Percentiles rank a stretch among this genome's conserved stretches.
phyloP scores from a whole-genome alignment of 176 grass and related monocot species.

The Alopecurus myosuroides region DNA sequence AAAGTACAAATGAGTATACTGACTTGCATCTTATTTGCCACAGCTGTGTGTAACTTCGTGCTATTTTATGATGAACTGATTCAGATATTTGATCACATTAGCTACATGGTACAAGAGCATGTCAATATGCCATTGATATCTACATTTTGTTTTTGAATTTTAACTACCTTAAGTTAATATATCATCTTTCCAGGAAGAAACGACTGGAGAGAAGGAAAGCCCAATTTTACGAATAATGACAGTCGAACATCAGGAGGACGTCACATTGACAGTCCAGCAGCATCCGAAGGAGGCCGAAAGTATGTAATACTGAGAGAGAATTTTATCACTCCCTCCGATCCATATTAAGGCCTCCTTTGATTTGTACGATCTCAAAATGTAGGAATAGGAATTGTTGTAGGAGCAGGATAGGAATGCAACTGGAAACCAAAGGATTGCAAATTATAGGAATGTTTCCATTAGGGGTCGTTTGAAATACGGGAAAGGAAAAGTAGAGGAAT shows the following conservation, averaged over 20 bases:
- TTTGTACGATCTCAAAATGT: too few species aligned
- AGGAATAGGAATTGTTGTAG: too few species aligned
- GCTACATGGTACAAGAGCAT: slow-evolving; percentile 3
- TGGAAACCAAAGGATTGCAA: too few species aligned
- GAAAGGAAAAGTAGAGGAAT: too few species aligned
- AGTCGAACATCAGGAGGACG: slow-evolving; percentile 16
- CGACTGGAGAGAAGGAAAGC: slow-evolving; percentile 40
- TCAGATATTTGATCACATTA: background rate
- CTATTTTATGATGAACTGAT: background rate
- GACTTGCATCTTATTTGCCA: background rate
- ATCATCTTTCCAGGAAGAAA: slow-evolving; percentile 38
- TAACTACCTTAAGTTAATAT: background rate
- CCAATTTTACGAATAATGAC: slow-evolving; percentile 8
- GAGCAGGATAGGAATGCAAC: too few species aligned
- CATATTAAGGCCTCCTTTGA: too few species aligned
- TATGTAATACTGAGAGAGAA: slow-evolving; percentile 20
- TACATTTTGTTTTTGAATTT: background rate
- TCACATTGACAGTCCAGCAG: slow-evolving; percentile 8
- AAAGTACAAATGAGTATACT: background rate
- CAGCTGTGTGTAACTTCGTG: background rate
- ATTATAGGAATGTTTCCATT: too few species aligned
- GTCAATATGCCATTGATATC: background rate
- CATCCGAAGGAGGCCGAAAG: slow-evolving; percentile 35
- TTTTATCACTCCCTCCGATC: too few species aligned
- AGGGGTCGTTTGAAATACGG: too few species aligned